A percentile compares a stretch with the other conserved stretches of the same genome.
Conservation (phyloP, 192 early-diverging fungal genomes). For the Coemansia sp. region DNA sequence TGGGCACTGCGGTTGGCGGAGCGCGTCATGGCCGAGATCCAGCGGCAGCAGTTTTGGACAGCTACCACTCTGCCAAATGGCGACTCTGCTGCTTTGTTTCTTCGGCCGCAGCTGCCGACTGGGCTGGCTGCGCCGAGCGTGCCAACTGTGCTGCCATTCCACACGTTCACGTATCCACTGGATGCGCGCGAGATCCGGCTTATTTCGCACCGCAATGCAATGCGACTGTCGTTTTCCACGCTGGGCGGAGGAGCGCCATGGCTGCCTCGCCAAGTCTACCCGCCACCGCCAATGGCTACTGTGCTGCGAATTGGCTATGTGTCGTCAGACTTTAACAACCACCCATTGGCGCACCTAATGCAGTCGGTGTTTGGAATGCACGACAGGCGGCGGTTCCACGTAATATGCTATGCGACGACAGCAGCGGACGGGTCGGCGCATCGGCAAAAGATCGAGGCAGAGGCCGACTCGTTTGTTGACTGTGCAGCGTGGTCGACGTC, state of each 20-base stretch:
- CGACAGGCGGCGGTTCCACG: conserved; percentile 64
- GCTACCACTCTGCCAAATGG: conserved; percentile 4
- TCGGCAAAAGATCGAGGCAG: conserved; percentile 75
- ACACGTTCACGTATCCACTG: conserved; percentile 92
- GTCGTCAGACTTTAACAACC: conserved; percentile 91
- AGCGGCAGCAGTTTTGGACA: conserved; percentile 63
- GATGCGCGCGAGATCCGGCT: conserved; percentile 77
- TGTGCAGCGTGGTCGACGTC: conserved; percentile 68
- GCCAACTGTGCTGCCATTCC: conserved; percentile 89
- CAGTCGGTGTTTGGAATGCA: conserved; percentile 94
- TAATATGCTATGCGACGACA: conserved; percentile 84
- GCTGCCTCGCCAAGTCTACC: conserved; percentile 59
- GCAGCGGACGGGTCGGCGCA: conserved; percentile 74
- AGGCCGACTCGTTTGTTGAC: conserved; percentile 77
- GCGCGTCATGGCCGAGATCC: conserved; percentile 56
- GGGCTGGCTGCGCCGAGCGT: conserved; percentile 60
- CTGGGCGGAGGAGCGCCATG: conserved; percentile 56
- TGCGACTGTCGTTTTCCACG: conserved; percentile 75
- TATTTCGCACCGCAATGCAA: conserved; percentile 81
- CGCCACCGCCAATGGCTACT: conserved; percentile 70
- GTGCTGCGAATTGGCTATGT: conserved; percentile 83
- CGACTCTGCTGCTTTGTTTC: conserved; percentile 16
- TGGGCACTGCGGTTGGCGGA: conserved; percentile 69
- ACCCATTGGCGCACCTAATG: conserved; percentile 90
- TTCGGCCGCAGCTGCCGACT: conserved; percentile 53